Percentiles rank a stretch among this genome's conserved stretches.
These are phyloP conservation scores for Trichoderma parareesei DNA, from an alignment of 495 filamentous ascomycete genomes.

Conservation along the genomic window DNA sequence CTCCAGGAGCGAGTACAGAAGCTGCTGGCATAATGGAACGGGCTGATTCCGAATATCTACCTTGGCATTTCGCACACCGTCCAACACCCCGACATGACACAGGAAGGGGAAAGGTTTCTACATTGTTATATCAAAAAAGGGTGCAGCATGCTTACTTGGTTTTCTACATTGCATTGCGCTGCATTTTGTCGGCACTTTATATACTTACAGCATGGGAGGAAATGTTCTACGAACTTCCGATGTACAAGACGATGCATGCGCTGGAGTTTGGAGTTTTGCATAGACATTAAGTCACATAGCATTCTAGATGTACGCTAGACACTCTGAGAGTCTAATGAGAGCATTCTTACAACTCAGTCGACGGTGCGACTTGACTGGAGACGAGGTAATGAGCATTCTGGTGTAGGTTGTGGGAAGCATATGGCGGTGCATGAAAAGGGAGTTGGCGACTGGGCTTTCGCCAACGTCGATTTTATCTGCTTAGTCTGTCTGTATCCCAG, in stretches of 20 bases:
- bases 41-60: not conserved
- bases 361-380: not conserved
- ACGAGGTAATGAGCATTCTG: not conserved
- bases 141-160: not conserved
- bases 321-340: not conserved
- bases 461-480: not conserved
- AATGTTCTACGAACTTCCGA: not conserved
- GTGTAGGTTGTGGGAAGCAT: not conserved
- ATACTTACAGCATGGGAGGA: not conserved
- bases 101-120: not conserved
- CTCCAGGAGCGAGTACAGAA: constrained; percentile 36
- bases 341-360: too few relatives aligned
- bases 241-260: constrained; percentile 4
- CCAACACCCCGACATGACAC: not conserved
- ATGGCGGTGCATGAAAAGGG: not conserved
- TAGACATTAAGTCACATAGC: not conserved
- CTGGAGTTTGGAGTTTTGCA: not conserved
- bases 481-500: not conserved
- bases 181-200: not conserved
- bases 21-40: constrained; percentile 23
- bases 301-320: not conserved
- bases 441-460: not conserved
- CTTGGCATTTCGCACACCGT: not conserved
- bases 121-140: not conserved
- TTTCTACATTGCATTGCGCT: constrained; percentile 8